Percentiles rank a stretch among this genome's conserved stretches.
Conservation (phyloP, 1,284 basidiomycete genomes). For the Stygiomarasmius scandens region DNA sequence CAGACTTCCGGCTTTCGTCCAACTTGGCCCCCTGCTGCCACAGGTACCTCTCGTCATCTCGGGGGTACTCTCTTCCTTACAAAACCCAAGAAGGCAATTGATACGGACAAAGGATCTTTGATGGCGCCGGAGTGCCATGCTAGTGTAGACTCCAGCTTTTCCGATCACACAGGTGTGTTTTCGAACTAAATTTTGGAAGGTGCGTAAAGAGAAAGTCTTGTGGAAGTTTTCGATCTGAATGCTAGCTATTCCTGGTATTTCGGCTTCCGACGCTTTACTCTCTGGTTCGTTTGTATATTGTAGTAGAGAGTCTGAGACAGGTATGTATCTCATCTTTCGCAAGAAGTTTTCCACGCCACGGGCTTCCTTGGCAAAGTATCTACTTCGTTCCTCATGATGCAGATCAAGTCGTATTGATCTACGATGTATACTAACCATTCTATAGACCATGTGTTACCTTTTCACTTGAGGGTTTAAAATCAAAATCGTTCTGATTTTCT, state of each 20-base stretch:
- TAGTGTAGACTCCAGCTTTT: not conserved
- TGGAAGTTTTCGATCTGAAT: not conserved
- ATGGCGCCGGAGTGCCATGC: not conserved
- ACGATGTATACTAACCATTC: too few species aligned
- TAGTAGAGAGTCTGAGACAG: slow-evolving; percentile 3
- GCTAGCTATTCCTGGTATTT: not conserved
- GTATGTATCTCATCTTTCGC: not conserved
- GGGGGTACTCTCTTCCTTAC: too few species aligned
- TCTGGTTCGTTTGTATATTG: not conserved
- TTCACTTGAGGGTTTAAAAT: too few species aligned
- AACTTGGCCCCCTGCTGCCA: too few species aligned
- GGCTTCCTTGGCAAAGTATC: not conserved
- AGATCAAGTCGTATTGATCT: too few species aligned
- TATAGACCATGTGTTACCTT: too few species aligned
- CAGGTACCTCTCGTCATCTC: too few species aligned
- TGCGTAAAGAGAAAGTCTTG: not conserved
- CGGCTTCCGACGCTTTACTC: not conserved
- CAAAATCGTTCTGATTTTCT: too few species aligned
- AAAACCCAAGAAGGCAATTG: too few species aligned
- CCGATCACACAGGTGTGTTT: not conserved
- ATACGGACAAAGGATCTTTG: too few species aligned
- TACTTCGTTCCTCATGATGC: not conserved
- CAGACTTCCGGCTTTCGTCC: too few species aligned
- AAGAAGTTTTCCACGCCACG: not conserved
- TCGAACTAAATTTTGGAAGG: not conserved